A percentile compares a stretch with the other conserved stretches of the same genome.
phyloP scores from a whole-genome alignment of 2,329 filamentous ascomycete species.

The Penicillium sp. region DNA sequence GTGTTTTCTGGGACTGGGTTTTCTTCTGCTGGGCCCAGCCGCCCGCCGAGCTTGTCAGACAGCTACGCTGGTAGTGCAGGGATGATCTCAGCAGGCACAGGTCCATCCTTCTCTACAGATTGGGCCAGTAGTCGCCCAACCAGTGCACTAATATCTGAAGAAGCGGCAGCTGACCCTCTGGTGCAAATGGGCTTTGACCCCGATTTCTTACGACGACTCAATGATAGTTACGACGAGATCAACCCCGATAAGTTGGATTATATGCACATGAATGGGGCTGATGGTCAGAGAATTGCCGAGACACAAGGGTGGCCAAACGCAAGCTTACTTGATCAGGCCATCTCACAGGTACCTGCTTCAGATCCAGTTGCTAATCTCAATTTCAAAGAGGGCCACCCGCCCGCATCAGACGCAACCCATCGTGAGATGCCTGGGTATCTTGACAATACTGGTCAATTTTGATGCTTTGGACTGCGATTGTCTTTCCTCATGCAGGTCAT shows the following conservation, averaged over 20 bases:
- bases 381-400: slow-evolving; percentile 20
- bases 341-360: slow-evolving; percentile 11
- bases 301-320: slow-evolving; percentile 19
- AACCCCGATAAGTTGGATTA: slow-evolving; percentile 31
- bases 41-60: slow-evolving; percentile 34
- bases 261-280: slow-evolving; percentile 22
- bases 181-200: slow-evolving; percentile 41
- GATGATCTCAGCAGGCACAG: slow-evolving; percentile 25
- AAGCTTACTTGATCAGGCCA: slow-evolving; percentile 11
- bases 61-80: slow-evolving; percentile 37
- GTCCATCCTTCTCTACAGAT: slow-evolving; percentile 32
- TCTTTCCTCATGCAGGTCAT: slow-evolving; percentile 1
- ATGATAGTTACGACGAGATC: slow-evolving; percentile 35
- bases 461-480: slow-evolving; percentile 1
- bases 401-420: slow-evolving; percentile 18
- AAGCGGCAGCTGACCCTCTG: slow-evolving; percentile 31
- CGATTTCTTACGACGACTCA: slow-evolving; percentile 37
- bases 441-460: slow-evolving; percentile 12
- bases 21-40: slow-evolving; percentile 36
- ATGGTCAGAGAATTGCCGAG: slow-evolving; percentile 11
- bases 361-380: slow-evolving; percentile 15
- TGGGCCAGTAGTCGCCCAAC: slow-evolving; percentile 35
- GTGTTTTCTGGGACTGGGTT: slow-evolving; percentile 30
- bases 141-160: slow-evolving; percentile 31
- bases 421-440: slow-evolving; percentile 16